These are phyloP conservation scores for Takashimella koratensis DNA, from an alignment of 1,284 basidiomycete species.

Conservation along the genomic window DNA sequence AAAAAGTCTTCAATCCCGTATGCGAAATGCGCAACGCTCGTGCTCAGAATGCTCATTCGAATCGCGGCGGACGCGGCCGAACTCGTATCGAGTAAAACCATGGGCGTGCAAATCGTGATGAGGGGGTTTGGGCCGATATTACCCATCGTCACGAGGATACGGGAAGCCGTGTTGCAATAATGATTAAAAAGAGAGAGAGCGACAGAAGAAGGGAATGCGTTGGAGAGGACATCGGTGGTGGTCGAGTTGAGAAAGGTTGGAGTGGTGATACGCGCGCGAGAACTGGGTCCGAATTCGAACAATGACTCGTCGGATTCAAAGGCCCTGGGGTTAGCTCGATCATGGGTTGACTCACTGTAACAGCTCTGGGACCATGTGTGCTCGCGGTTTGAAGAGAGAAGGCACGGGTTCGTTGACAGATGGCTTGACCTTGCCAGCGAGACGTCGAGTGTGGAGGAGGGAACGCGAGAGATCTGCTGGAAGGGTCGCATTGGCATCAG, in stretches of 20 bases:
- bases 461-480: constrained; percentile 68
- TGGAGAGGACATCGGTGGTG: constrained; percentile 24
- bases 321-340: constrained; percentile 48
- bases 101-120: constrained; percentile 28
- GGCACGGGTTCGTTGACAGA: not conserved
- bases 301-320: constrained; percentile 18
- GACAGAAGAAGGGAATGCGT: constrained; percentile 32
- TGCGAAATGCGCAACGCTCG: constrained; percentile 25
- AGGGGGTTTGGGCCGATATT: constrained; percentile 36
- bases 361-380: not conserved
- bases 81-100: constrained; percentile 30
- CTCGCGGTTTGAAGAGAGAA: not conserved
- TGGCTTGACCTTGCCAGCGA: not conserved
- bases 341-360: constrained; percentile 50
- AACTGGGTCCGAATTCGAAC: constrained; percentile 31
- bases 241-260: not conserved
- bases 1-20: constrained; percentile 20
- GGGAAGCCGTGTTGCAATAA: constrained; percentile 27
- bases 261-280: constrained; percentile 16
- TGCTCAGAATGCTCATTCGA: constrained; percentile 34
- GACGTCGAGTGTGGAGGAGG: constrained; percentile 33
- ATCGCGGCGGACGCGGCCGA: constrained; percentile 32
- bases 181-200: constrained; percentile 33
- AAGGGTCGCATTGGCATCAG: constrained; percentile 50
- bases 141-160: constrained; percentile 35